Evolutionary conservation across 1,139 yeast genomes (phyloP), one percentile per base, ranked within the genome.

Genomic region (Pichia norvegensis): DNA sequence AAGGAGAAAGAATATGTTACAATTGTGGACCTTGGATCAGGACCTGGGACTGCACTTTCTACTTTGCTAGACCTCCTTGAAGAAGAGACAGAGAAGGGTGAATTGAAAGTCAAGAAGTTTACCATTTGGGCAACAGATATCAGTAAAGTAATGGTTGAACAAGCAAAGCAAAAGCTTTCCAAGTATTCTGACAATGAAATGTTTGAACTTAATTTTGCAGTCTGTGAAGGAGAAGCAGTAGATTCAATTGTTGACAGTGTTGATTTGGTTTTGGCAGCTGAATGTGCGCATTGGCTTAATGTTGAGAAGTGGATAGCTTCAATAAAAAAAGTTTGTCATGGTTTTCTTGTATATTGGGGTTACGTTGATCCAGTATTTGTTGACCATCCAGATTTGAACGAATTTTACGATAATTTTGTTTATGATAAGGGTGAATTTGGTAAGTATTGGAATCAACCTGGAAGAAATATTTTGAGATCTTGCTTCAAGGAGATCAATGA

Each of bases 231-330:
- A 13, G 74, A 69, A 48, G 29, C 54, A 57, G 9, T 45, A 66
- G 25, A 44, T 49, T 14, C 41, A 40, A 33, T 54, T 0, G 50
- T 57, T 3, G 58, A 68, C 1, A 10, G 6, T 5, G 23, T 78
- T 11, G 90, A 82, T 57, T 54, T 84, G 53, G 66, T 85, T n/a
- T 74, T 85, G 1, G 81, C 81, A 9, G 94, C 88, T 0, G 88
- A 86, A 60, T 82, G 88, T 42, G 75, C 76, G 14, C 95, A 86
- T 61, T 86, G 95, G 95, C 74, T 85, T 46, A 71, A 81, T 36
- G 76, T 76, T 50, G 69, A 66, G 0, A 53, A 54, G 29, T 84
- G 82, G 63, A 76, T 79, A 57, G 54, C 60, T 10, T 78, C 76
- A 46, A 71, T 75, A 33, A 62, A 67, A 29, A 62, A 76, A 13